phyloP scores from a whole-genome alignment of 2,329 filamentous ascomycete genomes.

The Coniochaeta pulveracea region DNA sequence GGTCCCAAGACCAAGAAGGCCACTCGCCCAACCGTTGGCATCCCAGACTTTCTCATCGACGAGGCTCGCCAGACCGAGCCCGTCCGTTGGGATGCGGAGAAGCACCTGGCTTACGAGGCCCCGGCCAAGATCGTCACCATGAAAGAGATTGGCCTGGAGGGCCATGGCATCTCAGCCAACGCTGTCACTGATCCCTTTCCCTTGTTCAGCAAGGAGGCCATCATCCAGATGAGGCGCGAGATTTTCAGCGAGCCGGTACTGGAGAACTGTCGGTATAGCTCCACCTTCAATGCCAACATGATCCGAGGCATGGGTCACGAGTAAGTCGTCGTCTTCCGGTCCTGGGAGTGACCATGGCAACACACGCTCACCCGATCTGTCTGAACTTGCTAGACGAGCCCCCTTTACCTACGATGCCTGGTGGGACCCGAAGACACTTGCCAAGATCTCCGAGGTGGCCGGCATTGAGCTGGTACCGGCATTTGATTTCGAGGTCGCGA shows the following conservation, averaged over 20 bases:
- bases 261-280: too few relatives aligned
- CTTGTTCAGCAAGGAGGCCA: constrained; percentile 49
- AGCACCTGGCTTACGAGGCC: constrained; percentile 41
- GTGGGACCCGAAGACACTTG: constrained; percentile 29
- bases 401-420: constrained; percentile 49
- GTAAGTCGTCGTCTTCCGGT: constrained; percentile 44
- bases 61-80: too few relatives aligned
- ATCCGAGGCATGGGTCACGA: too few relatives aligned
- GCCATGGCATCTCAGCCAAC: constrained; percentile 46
- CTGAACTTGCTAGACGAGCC: too few relatives aligned
- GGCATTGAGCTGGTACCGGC: constrained; percentile 41
- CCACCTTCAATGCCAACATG: too few relatives aligned
- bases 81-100: too few relatives aligned
- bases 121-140: constrained; percentile 44
- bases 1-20: too few relatives aligned
- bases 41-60: too few relatives aligned
- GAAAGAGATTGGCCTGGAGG: constrained; percentile 48
- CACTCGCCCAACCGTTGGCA: too few relatives aligned
- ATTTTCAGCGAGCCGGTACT: constrained; percentile 46
- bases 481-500: constrained; percentile 44
- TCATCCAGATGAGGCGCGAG: constrained; percentile 50
- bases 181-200: constrained; percentile 56
- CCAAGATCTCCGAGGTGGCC: constrained; percentile 37
- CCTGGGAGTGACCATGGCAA: constrained; percentile 19
- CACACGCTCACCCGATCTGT: constrained; percentile 5